Evolutionary conservation across 1,284 basidiomycete genomes (phyloP).

Genomic region (Ustilago lituana): DNA sequence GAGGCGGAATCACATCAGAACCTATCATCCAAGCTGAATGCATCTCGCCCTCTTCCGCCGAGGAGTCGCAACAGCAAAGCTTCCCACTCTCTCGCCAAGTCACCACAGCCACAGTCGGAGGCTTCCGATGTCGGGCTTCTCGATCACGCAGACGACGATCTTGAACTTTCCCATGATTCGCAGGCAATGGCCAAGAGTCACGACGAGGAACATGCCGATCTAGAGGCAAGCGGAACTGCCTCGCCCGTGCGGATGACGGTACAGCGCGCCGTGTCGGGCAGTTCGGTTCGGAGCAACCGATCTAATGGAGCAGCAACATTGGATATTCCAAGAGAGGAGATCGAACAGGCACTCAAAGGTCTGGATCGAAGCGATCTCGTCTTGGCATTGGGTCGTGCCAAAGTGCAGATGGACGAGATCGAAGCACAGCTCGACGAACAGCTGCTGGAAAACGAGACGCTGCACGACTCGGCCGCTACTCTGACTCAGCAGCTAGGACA

Average conservation of each 20-base stretch:
- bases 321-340: constrained; percentile 57
- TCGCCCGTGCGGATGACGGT: constrained; percentile 22
- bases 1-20: constrained; percentile 41
- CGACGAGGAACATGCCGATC: constrained; percentile 7
- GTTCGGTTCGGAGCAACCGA: constrained; percentile 25
- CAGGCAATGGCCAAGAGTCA: constrained; percentile 18
- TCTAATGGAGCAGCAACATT: constrained; percentile 2
- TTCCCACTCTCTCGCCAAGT: constrained; percentile 4
- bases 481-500: constrained; percentile 33
- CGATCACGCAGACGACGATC: neutral
- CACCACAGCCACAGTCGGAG: neutral
- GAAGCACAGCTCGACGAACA: constrained; percentile 47
- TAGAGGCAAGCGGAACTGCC: constrained; percentile 37
- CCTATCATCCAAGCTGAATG: constrained; percentile 29
- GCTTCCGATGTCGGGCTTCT: neutral
- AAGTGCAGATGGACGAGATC: constrained; percentile 58
- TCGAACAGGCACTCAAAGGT: constrained; percentile 54
- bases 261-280: constrained; percentile 26
- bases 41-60: constrained; percentile 38
- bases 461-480: constrained; percentile 37
- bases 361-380: constrained; percentile 53
- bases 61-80: constrained; percentile 23
- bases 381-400: constrained; percentile 53
- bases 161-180: constrained; percentile 18
- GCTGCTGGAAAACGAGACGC: constrained; percentile 41